These are phyloP conservation scores for Aspergillus sojae DNA, from an alignment of 2,329 filamentous ascomycete genomes.

Conservation along the genomic window DNA sequence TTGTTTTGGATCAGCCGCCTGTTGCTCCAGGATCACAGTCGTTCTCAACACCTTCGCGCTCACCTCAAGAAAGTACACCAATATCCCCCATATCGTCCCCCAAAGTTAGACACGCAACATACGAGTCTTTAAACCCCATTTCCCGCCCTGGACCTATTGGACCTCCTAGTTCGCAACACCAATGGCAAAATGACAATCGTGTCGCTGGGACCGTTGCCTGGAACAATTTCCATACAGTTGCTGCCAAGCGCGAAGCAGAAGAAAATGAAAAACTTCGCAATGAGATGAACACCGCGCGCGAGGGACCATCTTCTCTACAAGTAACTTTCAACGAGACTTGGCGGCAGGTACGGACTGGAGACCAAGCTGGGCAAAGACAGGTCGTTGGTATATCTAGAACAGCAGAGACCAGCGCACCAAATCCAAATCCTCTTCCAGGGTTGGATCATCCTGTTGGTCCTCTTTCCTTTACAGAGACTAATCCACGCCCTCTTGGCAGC, in stretches of 20 bases:
- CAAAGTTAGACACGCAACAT: slow-evolving; percentile 39
- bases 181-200: slow-evolving; percentile 35
- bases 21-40: slow-evolving; percentile 37
- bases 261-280: slow-evolving; percentile 44
- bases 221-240: slow-evolving; percentile 47
- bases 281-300: slow-evolving; percentile 42
- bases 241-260: slow-evolving; percentile 44
- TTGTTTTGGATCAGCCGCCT: slow-evolving; percentile 43
- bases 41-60: slow-evolving; percentile 33
- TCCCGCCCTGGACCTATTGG: slow-evolving; percentile 50
- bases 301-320: slow-evolving; percentile 37
- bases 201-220: slow-evolving; percentile 41
- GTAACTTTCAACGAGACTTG: slow-evolving; percentile 49
- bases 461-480: slow-evolving; percentile 38
- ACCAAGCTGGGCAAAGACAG: slow-evolving; percentile 44
- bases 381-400: slow-evolving; percentile 41
- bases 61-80: slow-evolving; percentile 37
- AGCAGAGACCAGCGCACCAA: slow-evolving; percentile 27
- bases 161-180: slow-evolving; percentile 43
- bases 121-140: slow-evolving; percentile 44
- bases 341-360: slow-evolving; percentile 47
- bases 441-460: slow-evolving; percentile 42
- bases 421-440: slow-evolving; percentile 34
- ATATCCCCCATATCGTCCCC: slow-evolving; percentile 42
- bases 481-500: slow-evolving; percentile 37